phyloP scores from a whole-genome alignment of 163 green algal species.

The Chlorella variabilis region DNA sequence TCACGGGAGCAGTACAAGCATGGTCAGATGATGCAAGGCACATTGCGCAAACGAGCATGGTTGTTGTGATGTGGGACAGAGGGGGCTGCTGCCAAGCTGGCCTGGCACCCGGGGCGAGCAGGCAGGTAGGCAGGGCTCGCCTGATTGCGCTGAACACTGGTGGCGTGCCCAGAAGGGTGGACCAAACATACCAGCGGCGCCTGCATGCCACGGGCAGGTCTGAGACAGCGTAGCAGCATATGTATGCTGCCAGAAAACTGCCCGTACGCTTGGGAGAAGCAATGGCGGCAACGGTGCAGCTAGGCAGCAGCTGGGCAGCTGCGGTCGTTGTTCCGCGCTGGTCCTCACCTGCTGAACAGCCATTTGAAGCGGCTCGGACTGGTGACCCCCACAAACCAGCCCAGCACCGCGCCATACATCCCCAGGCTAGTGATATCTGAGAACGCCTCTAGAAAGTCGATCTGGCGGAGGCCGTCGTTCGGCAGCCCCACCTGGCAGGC shows the following conservation, averaged over 20 bases:
- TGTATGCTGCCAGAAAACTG: too few species aligned
- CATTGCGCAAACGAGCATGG: too few species aligned
- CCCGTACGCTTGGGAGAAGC: too few species aligned
- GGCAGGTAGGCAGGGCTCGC: not conserved
- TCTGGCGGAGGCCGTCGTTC: conserved; percentile 28
- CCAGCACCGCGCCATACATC: conserved; percentile 31
- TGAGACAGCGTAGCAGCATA: too few species aligned
- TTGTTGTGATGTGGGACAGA: too few species aligned
- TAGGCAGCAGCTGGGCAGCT: not conserved
- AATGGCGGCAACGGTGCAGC: not conserved
- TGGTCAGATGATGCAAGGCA: not conserved
- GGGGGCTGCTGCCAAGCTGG: too few species aligned
- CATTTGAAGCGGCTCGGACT: conserved; percentile 20
- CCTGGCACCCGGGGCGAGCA: too few species aligned
- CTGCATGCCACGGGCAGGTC: too few species aligned
- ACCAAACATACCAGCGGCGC: conserved; percentile 41
- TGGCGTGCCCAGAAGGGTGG: conserved; percentile 42
- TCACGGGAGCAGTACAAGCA: not conserved
- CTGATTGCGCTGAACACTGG: conserved; percentile 53
- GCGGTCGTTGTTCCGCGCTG: too few species aligned
- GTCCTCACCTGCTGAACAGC: conserved; percentile 32
- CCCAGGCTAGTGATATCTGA: conserved; percentile 7
- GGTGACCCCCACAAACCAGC: conserved; percentile 36
- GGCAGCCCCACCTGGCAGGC: conserved; percentile 27
- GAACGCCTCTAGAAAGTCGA: conserved; percentile 34